Percentiles rank a stretch among this genome's conserved stretches.
phyloP scores from a whole-genome alignment of 768 basidiomycete genomes.

The Lentinula sp. region DNA sequence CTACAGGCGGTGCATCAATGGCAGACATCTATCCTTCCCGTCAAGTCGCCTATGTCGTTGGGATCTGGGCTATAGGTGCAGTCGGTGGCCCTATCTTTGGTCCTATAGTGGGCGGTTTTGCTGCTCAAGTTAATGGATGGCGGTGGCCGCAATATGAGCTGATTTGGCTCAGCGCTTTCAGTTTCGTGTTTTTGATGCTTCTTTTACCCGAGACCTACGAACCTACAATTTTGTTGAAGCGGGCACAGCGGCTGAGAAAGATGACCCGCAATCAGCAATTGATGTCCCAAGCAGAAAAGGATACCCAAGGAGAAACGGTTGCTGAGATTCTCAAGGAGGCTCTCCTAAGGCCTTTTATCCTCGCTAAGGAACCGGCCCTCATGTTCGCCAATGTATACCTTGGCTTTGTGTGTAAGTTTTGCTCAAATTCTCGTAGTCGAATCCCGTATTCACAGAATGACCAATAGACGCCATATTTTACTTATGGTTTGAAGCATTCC shows the following conservation, averaged over 20 bases:
- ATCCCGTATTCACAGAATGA: not conserved
- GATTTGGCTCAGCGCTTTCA: slow-evolving; percentile 22
- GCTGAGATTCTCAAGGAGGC: slow-evolving; percentile 3
- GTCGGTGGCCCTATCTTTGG: slow-evolving; percentile 2
- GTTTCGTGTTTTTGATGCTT: slow-evolving; percentile 20
- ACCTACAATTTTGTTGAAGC: slow-evolving; percentile 22
- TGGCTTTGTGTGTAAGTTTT: slow-evolving; percentile 6
- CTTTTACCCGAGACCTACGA: slow-evolving; percentile 24
- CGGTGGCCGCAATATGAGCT: slow-evolving; percentile 28
- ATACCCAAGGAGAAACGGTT: slow-evolving; percentile 1
- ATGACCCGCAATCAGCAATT: slow-evolving; percentile 21
- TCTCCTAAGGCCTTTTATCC: slow-evolving; percentile 1
- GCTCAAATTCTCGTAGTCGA: not conserved
- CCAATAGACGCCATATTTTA: slow-evolving; percentile 15
- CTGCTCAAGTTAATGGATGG: slow-evolving; percentile 23
- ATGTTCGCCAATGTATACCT: slow-evolving; percentile 8
- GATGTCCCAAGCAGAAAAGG: slow-evolving; percentile 4
- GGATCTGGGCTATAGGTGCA: slow-evolving; percentile 16
- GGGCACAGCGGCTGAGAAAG: slow-evolving; percentile 23
- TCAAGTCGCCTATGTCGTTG: slow-evolving; percentile 20
- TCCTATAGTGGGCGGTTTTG: slow-evolving; percentile 22
- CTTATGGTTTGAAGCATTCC: slow-evolving; percentile 29
- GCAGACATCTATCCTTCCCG: slow-evolving; percentile 17
- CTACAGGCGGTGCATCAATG: slow-evolving; percentile 21
- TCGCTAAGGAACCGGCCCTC: slow-evolving; percentile 3